phyloP scores from a whole-genome alignment of 352 stramenopile genomes.

The Pythium grandisporangium region DNA sequence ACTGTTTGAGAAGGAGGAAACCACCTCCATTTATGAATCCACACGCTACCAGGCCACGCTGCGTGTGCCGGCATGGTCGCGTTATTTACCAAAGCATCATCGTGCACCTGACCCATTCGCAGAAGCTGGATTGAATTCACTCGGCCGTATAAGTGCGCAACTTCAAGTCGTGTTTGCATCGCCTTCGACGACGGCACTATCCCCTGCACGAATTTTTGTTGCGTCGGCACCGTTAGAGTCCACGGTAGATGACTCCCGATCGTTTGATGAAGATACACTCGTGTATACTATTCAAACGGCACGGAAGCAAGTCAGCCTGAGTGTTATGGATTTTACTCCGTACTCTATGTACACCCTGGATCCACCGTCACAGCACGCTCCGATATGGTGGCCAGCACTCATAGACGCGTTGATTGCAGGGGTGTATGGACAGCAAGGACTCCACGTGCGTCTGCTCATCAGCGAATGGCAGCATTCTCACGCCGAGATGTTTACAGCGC shows the following conservation, averaged over 20 bases:
- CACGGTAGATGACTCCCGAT: conserved; percentile 29
- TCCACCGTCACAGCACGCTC: conserved; percentile 20
- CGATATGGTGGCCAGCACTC: conserved; percentile 59
- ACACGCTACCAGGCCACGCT: conserved; percentile 42
- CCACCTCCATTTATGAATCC: conserved; percentile 40
- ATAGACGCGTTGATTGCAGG: conserved; percentile 47
- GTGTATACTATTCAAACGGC: conserved; percentile 67
- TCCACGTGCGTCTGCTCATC: conserved; percentile 56
- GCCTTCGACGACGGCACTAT: not conserved
- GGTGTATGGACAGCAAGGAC: conserved; percentile 39
- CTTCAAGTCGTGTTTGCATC: conserved; percentile 18
- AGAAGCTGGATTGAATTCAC: conserved; percentile 19
- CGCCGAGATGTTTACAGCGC: conserved; percentile 37
- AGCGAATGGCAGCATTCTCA: conserved; percentile 71
- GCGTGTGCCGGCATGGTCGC: conserved; percentile 54
- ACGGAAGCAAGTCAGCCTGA: conserved; percentile 42
- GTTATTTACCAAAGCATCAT: conserved; percentile 20
- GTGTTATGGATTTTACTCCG: conserved; percentile 77
- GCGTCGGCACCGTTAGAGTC: conserved; percentile 51
- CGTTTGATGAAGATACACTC: conserved; percentile 63
- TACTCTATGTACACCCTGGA: conserved; percentile 55
- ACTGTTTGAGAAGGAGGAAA: conserved; percentile 4
- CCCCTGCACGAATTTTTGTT: conserved; percentile 35
- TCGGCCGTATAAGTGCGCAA: conserved; percentile 48
- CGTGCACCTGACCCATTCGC: conserved; percentile 42